Evolutionary conservation across 805 yeast genomes (phyloP).

Genomic region (Teunomyces kruisii): DNA sequence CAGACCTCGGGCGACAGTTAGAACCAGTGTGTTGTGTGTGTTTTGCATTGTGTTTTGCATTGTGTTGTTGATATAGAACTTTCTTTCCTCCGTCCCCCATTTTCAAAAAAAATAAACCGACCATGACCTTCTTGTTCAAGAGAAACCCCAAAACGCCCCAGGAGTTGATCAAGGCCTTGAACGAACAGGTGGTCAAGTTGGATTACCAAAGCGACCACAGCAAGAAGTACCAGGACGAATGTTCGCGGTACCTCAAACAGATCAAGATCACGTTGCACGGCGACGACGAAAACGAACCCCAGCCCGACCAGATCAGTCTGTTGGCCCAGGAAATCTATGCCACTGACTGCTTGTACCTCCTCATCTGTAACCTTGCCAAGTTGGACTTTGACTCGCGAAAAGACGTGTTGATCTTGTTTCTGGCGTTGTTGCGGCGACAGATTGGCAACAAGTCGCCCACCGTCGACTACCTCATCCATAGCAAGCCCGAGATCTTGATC

Average conservation of each 20-base stretch:
- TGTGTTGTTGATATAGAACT: too few relatives aligned
- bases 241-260: slow-evolving; percentile 61
- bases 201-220: slow-evolving; percentile 43
- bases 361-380: slow-evolving; percentile 58
- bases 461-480: slow-evolving; percentile 69
- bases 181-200: slow-evolving; percentile 69
- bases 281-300: slow-evolving; percentile 62
- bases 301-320: slow-evolving; percentile 70
- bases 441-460: slow-evolving; percentile 79
- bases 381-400: slow-evolving; percentile 90
- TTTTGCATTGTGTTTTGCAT: too few relatives aligned
- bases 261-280: slow-evolving; percentile 67
- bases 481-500: slow-evolving; percentile 63
- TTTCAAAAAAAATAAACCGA: too few relatives aligned
- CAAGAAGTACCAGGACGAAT: slow-evolving; percentile 68
- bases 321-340: slow-evolving; percentile 78
- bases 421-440: slow-evolving; percentile 74
- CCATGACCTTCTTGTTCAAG: slow-evolving; percentile 90
- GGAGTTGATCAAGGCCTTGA: slow-evolving; percentile 73
- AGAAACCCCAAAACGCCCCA: slow-evolving; percentile 87
- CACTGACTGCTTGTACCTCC: slow-evolving; percentile 62
- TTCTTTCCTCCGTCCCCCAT: too few relatives aligned
- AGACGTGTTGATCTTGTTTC: slow-evolving; percentile 71
- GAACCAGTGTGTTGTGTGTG: too few relatives aligned
- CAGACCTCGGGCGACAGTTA: too few relatives aligned